Evolutionary conservation across 1,284 basidiomycete species (phyloP), one percentile per base, ranked within the genome.

Genomic region (Phaffia rhodozyma): DNA sequence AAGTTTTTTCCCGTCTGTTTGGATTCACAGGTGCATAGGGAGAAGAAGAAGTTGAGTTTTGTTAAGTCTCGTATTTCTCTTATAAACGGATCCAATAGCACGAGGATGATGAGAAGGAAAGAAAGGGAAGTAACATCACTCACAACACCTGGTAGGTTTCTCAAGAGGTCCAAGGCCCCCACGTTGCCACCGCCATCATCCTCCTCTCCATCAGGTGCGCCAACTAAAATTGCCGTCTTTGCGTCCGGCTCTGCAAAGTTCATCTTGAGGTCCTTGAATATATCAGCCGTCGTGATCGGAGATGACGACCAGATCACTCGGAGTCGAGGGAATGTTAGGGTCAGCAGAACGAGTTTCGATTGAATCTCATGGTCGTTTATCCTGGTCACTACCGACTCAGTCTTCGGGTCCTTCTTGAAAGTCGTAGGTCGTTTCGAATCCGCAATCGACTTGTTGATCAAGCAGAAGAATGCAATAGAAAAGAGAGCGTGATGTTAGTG

Each of bases 251-350:
- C 91, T 0, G 83, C 78, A 61, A 84, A 83, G 68, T 87, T 86
- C n/a, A 79, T 71, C 74, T 98, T 98, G 34, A 98, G 83, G 71
- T 97, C 94, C 55, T 83, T 84, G 77, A 97, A 93, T 62, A 97
- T 92, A 68, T 92, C 86, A 0, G 91, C 83, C 0, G 91, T 93
- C 30, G 90, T 86, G 70, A 90, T 90, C 0, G 96, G 91, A 1
- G 92, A 97, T 1, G 91, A 91, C 0, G 91, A 94, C 96, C 96
- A 98, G 71, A 98, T 88, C 71, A 97, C 87, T 38, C 91, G 85
- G 2, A 98, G 78, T 23, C 89, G 85, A 0, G 92, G 92, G 73
- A 97, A 98, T 16, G 88, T 82, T 13, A 96, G 81, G 0, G 88
- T 87, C 1, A 98, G 83, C 18, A 98, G 81, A 25, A 90, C 89